These are phyloP conservation scores for Daldinia sp. DNA, from an alignment of 2,329 filamentous ascomycete genomes.

Conservation along the genomic window DNA sequence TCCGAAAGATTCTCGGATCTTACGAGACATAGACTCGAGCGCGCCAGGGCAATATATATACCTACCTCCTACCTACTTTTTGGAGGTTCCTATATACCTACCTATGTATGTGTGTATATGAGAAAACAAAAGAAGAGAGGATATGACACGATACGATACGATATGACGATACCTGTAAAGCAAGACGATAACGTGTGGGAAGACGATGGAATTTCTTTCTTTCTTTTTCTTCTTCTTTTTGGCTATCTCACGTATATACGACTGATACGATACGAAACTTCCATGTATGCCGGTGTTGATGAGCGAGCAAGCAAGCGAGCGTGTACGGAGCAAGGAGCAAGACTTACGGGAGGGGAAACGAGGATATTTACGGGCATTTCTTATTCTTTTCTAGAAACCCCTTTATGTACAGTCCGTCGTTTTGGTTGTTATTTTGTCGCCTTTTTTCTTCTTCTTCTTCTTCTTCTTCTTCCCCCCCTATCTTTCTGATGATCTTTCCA, in stretches of 20 bases:
- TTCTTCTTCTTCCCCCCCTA: not conserved
- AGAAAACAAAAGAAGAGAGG: not conserved
- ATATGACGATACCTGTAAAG: not conserved
- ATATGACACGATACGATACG: not conserved
- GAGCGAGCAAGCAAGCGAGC: not conserved
- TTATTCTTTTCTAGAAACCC: not conserved
- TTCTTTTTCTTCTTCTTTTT: not conserved
- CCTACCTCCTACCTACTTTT: not conserved
- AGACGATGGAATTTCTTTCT: not conserved
- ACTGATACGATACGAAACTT: not conserved
- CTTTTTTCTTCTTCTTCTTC: not conserved
- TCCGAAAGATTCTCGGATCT: not conserved
- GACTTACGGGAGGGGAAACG: not conserved
- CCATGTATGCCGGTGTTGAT: not conserved
- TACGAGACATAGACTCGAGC: not conserved
- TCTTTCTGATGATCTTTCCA: slow-evolving; percentile 3
- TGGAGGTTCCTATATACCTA: not conserved
- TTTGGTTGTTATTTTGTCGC: not conserved
- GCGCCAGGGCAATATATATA: not conserved
- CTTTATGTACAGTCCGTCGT: slow-evolving; percentile 14
- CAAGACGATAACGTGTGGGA: not conserved
- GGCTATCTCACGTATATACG: not conserved
- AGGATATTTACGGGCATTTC: not conserved
- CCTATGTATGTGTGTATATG: not conserved
- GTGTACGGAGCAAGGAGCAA: not conserved